Percentiles rank a stretch among this genome's conserved stretches.
Conservation (phyloP, 2,329 filamentous ascomycete species). For the Escovopsis sp. region DNA sequence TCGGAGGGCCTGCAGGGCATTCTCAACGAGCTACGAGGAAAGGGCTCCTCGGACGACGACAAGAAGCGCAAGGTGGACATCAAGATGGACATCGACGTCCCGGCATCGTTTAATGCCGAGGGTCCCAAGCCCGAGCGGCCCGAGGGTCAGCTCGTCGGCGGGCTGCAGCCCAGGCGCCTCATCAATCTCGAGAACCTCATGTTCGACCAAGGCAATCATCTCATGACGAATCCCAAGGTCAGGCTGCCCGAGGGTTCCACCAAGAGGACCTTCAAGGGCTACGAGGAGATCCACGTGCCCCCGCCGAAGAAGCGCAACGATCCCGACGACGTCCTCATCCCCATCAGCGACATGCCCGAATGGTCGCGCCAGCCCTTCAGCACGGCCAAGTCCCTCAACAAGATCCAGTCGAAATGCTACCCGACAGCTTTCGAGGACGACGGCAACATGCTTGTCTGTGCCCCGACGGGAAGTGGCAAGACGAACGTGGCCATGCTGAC, state of each 20-base stretch:
- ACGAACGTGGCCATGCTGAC: slow-evolving; percentile 97
- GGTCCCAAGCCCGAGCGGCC: slow-evolving; percentile 36
- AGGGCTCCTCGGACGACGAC: slow-evolving; percentile 41
- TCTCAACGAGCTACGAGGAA: slow-evolving; percentile 72
- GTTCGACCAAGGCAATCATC: slow-evolving; percentile 94
- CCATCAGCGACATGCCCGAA: slow-evolving; percentile 76
- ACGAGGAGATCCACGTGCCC: slow-evolving; percentile 95
- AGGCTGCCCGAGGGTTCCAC: slow-evolving; percentile 86
- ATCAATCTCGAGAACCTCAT: slow-evolving; percentile 93
- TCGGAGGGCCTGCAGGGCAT: slow-evolving; percentile 78
- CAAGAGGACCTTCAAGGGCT: slow-evolving; percentile 91
- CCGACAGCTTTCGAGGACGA: slow-evolving; percentile 84
- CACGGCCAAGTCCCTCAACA: slow-evolving; percentile 73
- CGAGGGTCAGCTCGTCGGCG: slow-evolving; percentile 60
- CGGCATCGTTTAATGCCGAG: slow-evolving; percentile 38
- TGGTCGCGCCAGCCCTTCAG: slow-evolving; percentile 85
- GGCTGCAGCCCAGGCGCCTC: slow-evolving; percentile 68
- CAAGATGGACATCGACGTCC: slow-evolving; percentile 85
- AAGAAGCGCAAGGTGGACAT: slow-evolving; percentile 63
- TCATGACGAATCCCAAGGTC: slow-evolving; percentile 98
- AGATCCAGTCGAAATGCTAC: slow-evolving; percentile 88
- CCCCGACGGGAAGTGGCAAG: slow-evolving; percentile 92
- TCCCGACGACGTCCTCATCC: slow-evolving; percentile 64
- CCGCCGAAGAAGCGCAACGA: slow-evolving; percentile 78
- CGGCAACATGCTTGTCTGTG: slow-evolving; percentile 95